Evolutionary conservation across 2,329 filamentous ascomycete species (phyloP), one percentile per base, ranked within the genome.

Genomic region (Pleomassaria siparia): DNA sequence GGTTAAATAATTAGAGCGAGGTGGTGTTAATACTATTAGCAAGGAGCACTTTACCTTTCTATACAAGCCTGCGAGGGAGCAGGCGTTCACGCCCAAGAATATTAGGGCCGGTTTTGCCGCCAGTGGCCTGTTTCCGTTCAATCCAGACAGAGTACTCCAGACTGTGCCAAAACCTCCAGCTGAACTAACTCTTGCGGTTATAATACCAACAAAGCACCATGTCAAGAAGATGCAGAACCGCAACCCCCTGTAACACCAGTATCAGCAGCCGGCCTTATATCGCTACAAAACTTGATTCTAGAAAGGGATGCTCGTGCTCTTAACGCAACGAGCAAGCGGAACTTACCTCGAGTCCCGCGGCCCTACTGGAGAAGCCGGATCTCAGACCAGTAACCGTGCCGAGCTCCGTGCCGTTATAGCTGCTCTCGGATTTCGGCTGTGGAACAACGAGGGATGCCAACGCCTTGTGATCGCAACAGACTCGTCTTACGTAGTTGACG

Each of bases 331-430:
- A 40, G 37, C 37, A 40, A 40, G 28, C 22, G 16, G 15, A 9
- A 22, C 22, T 22, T 40, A 40, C 12, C 67, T 80, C 4, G 78
- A 81, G 58, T 58, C 52, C 2, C 44, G 63, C 28, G 76, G 78
- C 0, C 76, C 76, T 2, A 74, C 62, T 40, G 74, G 72, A 11
- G 61, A 72, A 12, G 44, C 13, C 0, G 46, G 59, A 32, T 41
- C 53, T 7, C 74, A 77, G 49, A 81, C 72, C 16, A 81, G 72
- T 66, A 79, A 81, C 53, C 72, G 80, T 4, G 81, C 81, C 2
- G 78, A 82, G 59, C 72, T 84, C 6, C 80, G 79, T 12, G 80
- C 79, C 5, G 76, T 76, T 4, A 74, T 81, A 39, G 76, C 71
- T 4, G 81, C 75, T 3, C 68, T 82, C 20, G 66, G 73, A 22